phyloP scores from a whole-genome alignment of 768 basidiomycete genomes.

The Mycena sanguinolenta region DNA sequence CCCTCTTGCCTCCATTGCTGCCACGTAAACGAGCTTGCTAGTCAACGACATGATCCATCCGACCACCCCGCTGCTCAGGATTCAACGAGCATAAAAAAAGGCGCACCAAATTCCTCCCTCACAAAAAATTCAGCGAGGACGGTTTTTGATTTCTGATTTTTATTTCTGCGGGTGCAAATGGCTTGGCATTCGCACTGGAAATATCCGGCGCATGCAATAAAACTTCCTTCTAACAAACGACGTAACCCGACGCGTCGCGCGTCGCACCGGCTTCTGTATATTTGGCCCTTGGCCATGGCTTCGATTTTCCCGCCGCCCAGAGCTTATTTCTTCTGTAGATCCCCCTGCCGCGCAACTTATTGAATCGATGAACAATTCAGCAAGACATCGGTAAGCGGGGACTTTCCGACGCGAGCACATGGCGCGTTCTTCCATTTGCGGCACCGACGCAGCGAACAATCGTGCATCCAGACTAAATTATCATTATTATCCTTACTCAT shows the following conservation, averaged over 20 bases:
- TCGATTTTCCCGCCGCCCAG: too few species aligned
- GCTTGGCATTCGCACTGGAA: too few species aligned
- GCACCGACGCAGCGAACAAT: not conserved
- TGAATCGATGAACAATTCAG: too few species aligned
- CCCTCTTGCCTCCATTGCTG: not conserved
- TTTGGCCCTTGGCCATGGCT: too few species aligned
- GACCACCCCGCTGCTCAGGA: not conserved
- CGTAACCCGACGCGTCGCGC: too few species aligned
- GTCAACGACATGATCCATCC: slow-evolving; percentile 2
- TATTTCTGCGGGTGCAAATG: too few species aligned
- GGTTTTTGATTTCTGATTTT: too few species aligned
- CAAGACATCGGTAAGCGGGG: too few species aligned
- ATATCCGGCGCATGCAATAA: too few species aligned
- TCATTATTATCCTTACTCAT: not conserved
- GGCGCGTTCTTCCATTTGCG: slow-evolving; percentile 11
- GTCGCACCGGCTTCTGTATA: too few species aligned
- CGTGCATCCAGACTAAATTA: not conserved
- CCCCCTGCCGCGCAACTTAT: not conserved
- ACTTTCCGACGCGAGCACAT: not conserved
- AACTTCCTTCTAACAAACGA: too few species aligned
- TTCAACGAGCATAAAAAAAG: not conserved
- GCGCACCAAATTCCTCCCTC: too few species aligned
- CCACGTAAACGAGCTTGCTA: slow-evolving; percentile 18
- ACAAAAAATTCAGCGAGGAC: not conserved
- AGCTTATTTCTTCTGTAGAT: not conserved